Conservation (phyloP, 805 yeast genomes). For the Pichia phayaonensis region DNA sequence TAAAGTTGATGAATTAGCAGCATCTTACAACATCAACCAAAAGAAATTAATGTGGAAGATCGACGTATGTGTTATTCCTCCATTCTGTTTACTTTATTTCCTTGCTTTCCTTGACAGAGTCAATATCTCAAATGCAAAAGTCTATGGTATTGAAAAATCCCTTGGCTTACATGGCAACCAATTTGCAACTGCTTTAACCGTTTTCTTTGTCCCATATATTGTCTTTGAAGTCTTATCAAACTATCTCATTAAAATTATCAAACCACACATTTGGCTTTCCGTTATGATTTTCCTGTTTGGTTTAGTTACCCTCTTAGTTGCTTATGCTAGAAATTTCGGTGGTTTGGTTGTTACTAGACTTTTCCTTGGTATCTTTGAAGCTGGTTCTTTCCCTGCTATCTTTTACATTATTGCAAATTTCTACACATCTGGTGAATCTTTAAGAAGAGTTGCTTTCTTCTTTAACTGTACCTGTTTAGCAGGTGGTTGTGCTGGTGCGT, state of each 20-base stretch:
- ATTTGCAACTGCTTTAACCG: slow-evolving; percentile 56
- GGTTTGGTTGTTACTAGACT: slow-evolving; percentile 56
- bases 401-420: slow-evolving; percentile 62
- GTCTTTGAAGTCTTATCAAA: slow-evolving; percentile 62
- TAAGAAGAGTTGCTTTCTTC: slow-evolving; percentile 59
- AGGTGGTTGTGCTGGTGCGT: slow-evolving; percentile 72
- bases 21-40: slow-evolving; percentile 43
- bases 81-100: slow-evolving; percentile 67
- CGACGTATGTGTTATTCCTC: slow-evolving; percentile 64
- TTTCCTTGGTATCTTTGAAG: slow-evolving; percentile 59
- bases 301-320: slow-evolving; percentile 55
- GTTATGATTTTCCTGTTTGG: slow-evolving; percentile 55
- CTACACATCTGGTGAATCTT: slow-evolving; percentile 58
- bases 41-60: slow-evolving; percentile 53
- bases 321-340: slow-evolving; percentile 50
- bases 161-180: slow-evolving; percentile 49
- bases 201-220: slow-evolving; percentile 66
- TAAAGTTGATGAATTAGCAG: slow-evolving; percentile 31
- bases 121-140: slow-evolving; percentile 72
- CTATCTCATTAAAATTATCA: slow-evolving; percentile 46
- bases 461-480: slow-evolving; percentile 67
- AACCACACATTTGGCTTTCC: slow-evolving; percentile 61
- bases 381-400: slow-evolving; percentile 70
- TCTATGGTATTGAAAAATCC: slow-evolving; percentile 57
- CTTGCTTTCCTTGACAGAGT: slow-evolving; percentile 76